Base-by-base conservation (phyloP, 2,329 filamentous ascomycete genomes). In the Colletotrichum gigasporum region DNA sequence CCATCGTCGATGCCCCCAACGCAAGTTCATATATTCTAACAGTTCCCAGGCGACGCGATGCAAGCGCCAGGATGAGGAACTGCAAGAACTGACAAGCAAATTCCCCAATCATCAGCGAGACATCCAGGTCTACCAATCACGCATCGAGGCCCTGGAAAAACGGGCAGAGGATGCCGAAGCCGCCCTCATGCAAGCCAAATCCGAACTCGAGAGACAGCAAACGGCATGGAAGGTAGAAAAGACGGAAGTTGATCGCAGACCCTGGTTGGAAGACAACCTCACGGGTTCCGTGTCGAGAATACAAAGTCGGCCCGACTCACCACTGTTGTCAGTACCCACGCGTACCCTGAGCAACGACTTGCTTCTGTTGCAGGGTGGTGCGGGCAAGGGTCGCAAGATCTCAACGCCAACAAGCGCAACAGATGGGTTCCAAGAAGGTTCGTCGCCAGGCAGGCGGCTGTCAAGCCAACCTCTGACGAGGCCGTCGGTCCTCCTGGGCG, bases 31-130 rank as follows among this genome's bases (percentile, higher is more conserved):
- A 14, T 18, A 41, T 60, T 28, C 64, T 81, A 67, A 80, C 63
- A n/a, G 26, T 41, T 35, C 32, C 4, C 63, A 93, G 86, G 91
- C 91, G 32, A 79, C 79, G 18, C 84, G 85, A n/a, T 81, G 81
- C 45, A 85, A 92, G 70, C 87, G 85, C 56, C 81, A 91, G 20
- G 94, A 97, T 74, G 92, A 97, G 69, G 94, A 98, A 69, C 79
- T 97, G 5, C 93, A 97, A 71, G 85, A 87, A 53, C 81, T 87
- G 67, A 87, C 83, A 70, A 89, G 83, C 35, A 86, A 87, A 57
- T 82, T 91, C n/a, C 84, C 87, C n/a, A 83, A 80, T 14, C 82
- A 90, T 7, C 87, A 91, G 62, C 83, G 87, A 65, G 90, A 94
- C 62, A 78, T 92, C 2, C 80, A 84, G 12, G 80, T 84, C 20